These are phyloP conservation scores for Fusarium subtropicale DNA, from an alignment of 2,329 filamentous ascomycete species.

Conservation along the genomic window DNA sequence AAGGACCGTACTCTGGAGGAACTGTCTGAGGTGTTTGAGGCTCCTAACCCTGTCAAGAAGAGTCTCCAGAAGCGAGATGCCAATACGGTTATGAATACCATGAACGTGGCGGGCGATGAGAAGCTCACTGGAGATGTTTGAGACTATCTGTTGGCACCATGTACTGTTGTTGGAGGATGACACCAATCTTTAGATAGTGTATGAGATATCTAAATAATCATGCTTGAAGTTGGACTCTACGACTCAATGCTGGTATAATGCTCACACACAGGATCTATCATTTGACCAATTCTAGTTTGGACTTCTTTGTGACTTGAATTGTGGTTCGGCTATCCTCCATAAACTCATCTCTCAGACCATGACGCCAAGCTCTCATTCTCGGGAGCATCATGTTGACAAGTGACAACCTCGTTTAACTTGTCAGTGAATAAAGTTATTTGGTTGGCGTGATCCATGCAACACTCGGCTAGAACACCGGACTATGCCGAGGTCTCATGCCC, in stretches of 20 bases:
- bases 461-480: neutral
- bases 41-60: constrained; percentile 59
- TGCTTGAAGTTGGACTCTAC: neutral
- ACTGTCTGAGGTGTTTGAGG: constrained; percentile 63
- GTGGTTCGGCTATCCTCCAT: neutral
- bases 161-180: neutral
- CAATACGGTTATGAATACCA: constrained; percentile 57
- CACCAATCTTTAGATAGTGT: neutral
- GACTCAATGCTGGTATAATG: neutral
- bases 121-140: constrained; percentile 43
- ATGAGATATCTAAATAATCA: neutral
- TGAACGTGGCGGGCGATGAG: constrained; percentile 48
- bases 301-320: neutral
- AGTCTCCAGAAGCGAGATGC: constrained; percentile 57
- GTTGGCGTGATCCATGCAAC: neutral
- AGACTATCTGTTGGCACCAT: neutral
- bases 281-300: neutral
- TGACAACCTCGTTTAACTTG: neutral
- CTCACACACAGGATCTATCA: neutral
- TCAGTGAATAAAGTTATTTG: neutral
- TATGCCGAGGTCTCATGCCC: constrained; percentile 20
- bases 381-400: neutral
- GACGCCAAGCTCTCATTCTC: accelerated
- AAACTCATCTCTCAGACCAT: neutral
- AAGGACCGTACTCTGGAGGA: constrained; percentile 65